Base-by-base conservation (phyloP, 148 eudicot species). In the Vaccinium corymbosum region DNA sequence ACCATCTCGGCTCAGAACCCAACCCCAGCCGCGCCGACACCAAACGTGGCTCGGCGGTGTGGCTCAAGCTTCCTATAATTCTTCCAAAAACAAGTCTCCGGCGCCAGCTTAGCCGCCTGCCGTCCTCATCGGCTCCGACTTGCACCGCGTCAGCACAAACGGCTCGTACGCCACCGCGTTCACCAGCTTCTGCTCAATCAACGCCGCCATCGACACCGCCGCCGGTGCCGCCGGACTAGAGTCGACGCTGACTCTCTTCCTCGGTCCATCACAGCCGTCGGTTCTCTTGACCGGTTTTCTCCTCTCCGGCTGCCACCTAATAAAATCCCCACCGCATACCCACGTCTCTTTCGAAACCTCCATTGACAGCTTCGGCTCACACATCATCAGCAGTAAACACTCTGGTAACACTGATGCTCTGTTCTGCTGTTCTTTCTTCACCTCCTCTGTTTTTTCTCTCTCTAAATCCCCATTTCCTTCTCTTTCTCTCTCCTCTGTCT, bases 261-360 rank as follows among this genome's bases (percentile, higher is more conserved):
- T 77, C 14, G 88, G 85, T 20, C 89, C 90, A 27, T 89, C 86
- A 0, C 46, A 61, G 76, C 81, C 78, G 70, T 38, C 50, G 8
- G 53, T 48, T 10, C 76, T 56, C 46, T 78, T 81, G 80, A 62
- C 77, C 29, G 46, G 46, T 5, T 77, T 75, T 80, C 72, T 84
- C 78, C 76, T 83, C 86, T 91, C 90, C 6, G 95, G 95, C 4
- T 87, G 86, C 86, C 95, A 89, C 71, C 94, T 79, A 85, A 88
- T 64, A 88, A 96, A 96, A 59, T 96, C 98, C 0, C 92, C 92
- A 81, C 92, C 88, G 84, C 94, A 91, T 4, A 96, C 95, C 99
- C 99, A 96, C 14, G 99, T 96, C 78, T 96, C 99, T 76, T 93
- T 91, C 0, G 97, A 96, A 6, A 96, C 99, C 81, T 96, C 99